phyloP scores from a whole-genome alignment of 2,329 filamentous ascomycete species.

The Fusarium devonianum region DNA sequence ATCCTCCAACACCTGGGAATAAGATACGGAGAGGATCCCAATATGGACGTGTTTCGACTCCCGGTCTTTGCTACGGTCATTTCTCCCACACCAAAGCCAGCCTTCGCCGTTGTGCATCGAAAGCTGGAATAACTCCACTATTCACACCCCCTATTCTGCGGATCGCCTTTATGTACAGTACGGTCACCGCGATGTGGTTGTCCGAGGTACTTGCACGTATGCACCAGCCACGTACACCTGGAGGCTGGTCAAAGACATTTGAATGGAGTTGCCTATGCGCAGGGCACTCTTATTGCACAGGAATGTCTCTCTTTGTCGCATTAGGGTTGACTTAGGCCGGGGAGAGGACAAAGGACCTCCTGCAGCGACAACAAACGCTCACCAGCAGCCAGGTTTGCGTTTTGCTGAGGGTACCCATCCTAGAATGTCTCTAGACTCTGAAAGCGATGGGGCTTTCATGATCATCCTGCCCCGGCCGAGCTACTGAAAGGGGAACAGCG shows the following conservation, averaged over 20 bases:
- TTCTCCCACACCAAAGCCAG: conserved; percentile 27
- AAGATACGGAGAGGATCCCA: conserved; percentile 10
- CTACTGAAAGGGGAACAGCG: conserved; percentile 23
- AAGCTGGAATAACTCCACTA: conserved; percentile 29
- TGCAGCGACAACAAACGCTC: not conserved
- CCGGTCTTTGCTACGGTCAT: conserved; percentile 9
- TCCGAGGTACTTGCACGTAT: not conserved
- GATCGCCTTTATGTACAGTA: conserved; percentile 22
- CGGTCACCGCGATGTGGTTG: conserved; percentile 3
- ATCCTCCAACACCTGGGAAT: conserved; percentile 3
- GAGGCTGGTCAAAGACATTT: conserved; percentile 2
- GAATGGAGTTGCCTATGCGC: conserved; percentile 2
- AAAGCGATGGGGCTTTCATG: conserved; percentile 11
- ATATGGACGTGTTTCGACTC: conserved; percentile 31
- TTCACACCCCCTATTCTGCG: conserved; percentile 30
- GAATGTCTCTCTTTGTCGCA: conserved; percentile 7
- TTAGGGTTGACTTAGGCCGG: not conserved
- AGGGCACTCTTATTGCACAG: conserved; percentile 1
- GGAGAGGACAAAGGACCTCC: not conserved
- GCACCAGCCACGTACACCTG: not conserved
- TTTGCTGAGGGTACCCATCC: conserved; percentile 1
- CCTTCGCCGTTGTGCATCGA: conserved; percentile 24
- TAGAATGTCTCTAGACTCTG: conserved; percentile 1
- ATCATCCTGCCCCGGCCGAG: conserved; percentile 23
- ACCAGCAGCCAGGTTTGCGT: not conserved